Base-by-base conservation (phyloP, 169 alveolate genomes). In the Plasmodium reichenowi region DNA sequence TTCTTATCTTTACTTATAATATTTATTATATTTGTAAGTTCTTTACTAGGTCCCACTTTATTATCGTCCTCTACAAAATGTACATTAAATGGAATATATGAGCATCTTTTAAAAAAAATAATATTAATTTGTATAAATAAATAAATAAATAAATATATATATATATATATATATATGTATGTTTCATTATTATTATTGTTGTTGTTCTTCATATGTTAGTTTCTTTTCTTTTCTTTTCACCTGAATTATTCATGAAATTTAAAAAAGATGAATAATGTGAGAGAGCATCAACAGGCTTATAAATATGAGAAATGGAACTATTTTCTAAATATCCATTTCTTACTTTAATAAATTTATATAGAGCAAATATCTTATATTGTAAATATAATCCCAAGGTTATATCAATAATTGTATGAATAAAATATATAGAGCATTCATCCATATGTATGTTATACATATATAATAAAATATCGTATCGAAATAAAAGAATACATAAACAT, bases 401-500 rank as follows among this genome's bases (percentile, higher is more conserved):
- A 74, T 94, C 96, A 66, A 94, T 91, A 48, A 94, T 76, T 3
- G 92, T 93, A 20, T 93, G 92, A 93, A 91, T 87, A 88, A 92
- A 92, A 87, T 94, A 94, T 62, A 94, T 63, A 70, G 94, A 90
- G 66, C 96, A 94, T 76, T 94, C 96, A 75, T 94, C 95, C 88
- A 72, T 78, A 26, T 75, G 76, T 38, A 70, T 62, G 15, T 74
- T 71, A 17, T 20, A 71, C 15, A 59, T 12, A 48, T 63, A 59
- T 38, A 52, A 26, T 43, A 74, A 71, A 2, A 88, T 29, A 13
- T 73, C 50, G 24, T 50, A 68, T n/a, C 91, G 85, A 43, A 87
- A 86, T 70, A 94, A 88, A 50, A 89, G 62, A 38, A 94, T 94
- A 45, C 95, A 92, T 8, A 93, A 38, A 45, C 74, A 60, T 17